These are phyloP conservation scores for Biscutella laevigata DNA, from an alignment of 441 rosid genomes.

Conservation along the genomic window DNA sequence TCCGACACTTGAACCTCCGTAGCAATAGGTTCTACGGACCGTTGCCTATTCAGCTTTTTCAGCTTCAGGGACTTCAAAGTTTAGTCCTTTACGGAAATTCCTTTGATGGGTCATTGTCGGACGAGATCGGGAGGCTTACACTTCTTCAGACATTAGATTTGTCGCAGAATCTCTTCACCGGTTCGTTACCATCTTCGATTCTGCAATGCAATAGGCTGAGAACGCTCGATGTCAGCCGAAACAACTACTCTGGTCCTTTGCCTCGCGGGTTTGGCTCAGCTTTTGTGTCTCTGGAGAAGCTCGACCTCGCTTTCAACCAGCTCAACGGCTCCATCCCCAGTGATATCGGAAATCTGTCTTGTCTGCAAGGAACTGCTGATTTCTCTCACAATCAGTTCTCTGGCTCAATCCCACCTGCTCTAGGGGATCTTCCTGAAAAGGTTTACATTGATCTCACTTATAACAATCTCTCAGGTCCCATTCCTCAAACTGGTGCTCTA, in stretches of 20 bases:
- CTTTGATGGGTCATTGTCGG: constrained; percentile 61
- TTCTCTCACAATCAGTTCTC: constrained; percentile 71
- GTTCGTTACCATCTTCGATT: constrained; percentile 60
- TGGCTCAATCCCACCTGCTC: constrained; percentile 72
- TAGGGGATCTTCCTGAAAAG: constrained; percentile 88
- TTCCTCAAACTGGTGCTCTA: constrained; percentile 87
- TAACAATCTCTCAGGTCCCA: constrained; percentile 82
- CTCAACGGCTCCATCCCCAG: constrained; percentile 62
- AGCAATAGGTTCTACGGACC: constrained; percentile 59
- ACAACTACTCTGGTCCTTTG: constrained; percentile 65
- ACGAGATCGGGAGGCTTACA: constrained; percentile 56
- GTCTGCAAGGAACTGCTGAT: constrained; percentile 90
- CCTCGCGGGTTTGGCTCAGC: constrained; percentile 62
- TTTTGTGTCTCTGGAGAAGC: constrained; percentile 59
- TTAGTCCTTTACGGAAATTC: constrained; percentile 85
- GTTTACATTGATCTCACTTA: constrained; percentile 83
- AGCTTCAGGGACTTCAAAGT: constrained; percentile 75
- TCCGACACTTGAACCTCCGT: constrained; percentile 83
- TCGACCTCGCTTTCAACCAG: constrained; percentile 66
- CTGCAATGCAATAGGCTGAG: constrained; percentile 68
- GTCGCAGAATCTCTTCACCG: constrained; percentile 71
- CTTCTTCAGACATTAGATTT: constrained; percentile 78
- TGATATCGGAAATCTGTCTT: constrained; percentile 69
- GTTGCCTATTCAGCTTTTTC: constrained; percentile 63
- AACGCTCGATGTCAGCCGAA: constrained; percentile 65